Conservation (phyloP, 2,329 filamentous ascomycete genomes). For the Microdochium trichocladiopsis region DNA sequence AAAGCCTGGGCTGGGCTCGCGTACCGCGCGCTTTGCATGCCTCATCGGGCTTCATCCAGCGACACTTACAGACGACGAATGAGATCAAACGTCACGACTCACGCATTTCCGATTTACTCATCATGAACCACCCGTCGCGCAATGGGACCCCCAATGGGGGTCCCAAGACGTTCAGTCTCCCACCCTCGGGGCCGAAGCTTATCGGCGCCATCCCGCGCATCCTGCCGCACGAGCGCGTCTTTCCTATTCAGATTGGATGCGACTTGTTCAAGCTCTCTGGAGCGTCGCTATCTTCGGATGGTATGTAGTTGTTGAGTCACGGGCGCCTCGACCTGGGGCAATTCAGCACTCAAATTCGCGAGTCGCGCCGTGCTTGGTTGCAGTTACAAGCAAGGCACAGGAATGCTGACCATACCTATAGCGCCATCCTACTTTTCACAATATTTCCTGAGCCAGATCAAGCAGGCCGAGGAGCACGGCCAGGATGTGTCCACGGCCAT, state of each 20-base stretch:
- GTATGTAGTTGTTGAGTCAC: conserved; percentile 46
- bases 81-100: no score
- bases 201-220: conserved; percentile 45
- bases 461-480: conserved; percentile 51
- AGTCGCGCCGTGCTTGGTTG: background rate
- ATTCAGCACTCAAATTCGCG: background rate
- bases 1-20: no score
- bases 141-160: background rate
- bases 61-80: no score
- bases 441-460: conserved; percentile 82
- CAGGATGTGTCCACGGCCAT: conserved; percentile 44
- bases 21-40: no score
- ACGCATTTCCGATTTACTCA: no score
- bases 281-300: conserved; percentile 66
- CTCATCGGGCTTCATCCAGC: no score
- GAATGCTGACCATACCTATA: conserved; percentile 27
- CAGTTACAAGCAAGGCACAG: background rate
- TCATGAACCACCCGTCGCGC: background rate
- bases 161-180: background rate
- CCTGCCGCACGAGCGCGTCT: conserved; percentile 65
- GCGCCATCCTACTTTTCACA: conserved; percentile 95
- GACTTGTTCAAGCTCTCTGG: conserved; percentile 68
- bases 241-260: conserved; percentile 67
- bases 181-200: conserved; percentile 21
- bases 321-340: background rate